These are phyloP conservation scores for Vinca minor DNA, from an alignment of 257 asterid species.

Conservation along the genomic window DNA sequence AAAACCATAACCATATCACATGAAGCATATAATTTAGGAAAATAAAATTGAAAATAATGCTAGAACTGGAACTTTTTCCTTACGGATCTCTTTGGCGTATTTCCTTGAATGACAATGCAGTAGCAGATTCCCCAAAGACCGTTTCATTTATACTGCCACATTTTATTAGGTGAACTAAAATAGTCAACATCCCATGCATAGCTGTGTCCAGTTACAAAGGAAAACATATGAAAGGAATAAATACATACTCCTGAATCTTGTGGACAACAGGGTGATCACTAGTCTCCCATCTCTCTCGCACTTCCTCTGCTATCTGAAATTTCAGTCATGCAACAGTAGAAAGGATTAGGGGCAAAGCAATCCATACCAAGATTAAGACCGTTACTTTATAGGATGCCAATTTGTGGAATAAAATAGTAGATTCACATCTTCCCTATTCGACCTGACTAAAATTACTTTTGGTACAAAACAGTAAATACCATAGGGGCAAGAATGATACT, in stretches of 20 bases:
- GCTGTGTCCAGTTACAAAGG: not conserved
- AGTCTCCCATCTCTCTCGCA: constrained; percentile 93
- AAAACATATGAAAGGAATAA: not conserved
- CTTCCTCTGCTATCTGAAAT: constrained; percentile 79
- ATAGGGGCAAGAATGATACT: not conserved
- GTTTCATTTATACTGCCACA: constrained; percentile 72
- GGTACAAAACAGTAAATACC: not conserved
- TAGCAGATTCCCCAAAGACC: constrained; percentile 88
- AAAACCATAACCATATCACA: not conserved
- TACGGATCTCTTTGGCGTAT: constrained; percentile 93
- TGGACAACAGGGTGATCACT: constrained; percentile 91
- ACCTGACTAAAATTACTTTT: not conserved
- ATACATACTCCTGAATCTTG: constrained; percentile 80
- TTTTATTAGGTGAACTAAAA: constrained; percentile 17
- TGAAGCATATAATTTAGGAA: not conserved
- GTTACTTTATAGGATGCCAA: not conserved
- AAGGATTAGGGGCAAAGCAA: not conserved
- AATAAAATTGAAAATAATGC: not conserved
- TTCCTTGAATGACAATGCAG: constrained; percentile 92
- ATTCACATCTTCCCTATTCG: not conserved
- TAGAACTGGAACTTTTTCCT: constrained; percentile 13
- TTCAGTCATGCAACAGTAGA: not conserved
- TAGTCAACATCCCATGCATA: constrained; percentile 6
- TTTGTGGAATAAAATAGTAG: not conserved
- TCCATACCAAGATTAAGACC: not conserved